Percentiles rank a stretch among this genome's conserved stretches.
Conservation (phyloP, 177 flowering plant species). For the Telopea speciosissima region DNA sequence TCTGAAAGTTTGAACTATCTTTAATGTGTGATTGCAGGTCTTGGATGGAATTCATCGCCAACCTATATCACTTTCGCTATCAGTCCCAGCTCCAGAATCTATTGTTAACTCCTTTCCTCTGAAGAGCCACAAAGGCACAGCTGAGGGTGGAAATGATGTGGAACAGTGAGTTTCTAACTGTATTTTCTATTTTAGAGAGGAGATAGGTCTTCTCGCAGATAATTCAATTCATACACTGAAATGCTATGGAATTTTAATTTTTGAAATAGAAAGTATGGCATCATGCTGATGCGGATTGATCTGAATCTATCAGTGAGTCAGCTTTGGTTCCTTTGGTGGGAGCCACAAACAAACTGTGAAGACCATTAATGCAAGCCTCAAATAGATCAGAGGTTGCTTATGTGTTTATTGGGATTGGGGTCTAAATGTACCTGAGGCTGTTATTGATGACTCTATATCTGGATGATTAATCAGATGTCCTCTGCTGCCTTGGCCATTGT, state of each 20-base stretch:
- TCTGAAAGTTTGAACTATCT: no score
- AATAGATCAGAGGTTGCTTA: not conserved
- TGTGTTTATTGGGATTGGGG: not conserved
- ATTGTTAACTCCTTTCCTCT: constrained; percentile 74
- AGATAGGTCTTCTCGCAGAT: not conserved
- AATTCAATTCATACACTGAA: not conserved
- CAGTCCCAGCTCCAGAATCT: constrained; percentile 71
- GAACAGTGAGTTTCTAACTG: constrained; percentile 53
- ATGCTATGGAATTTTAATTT: not conserved
- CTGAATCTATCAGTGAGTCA: no score
- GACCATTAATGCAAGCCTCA: not conserved
- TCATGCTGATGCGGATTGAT: not conserved
- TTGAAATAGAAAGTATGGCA: not conserved
- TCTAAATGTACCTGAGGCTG: not conserved
- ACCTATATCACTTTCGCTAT: constrained; percentile 55
- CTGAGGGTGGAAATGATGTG: constrained; percentile 32
- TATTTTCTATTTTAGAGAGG: not conserved
- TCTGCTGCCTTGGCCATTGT: not conserved
- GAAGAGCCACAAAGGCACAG: constrained; percentile 38
- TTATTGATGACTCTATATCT: no score
- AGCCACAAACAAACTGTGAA: not conserved
- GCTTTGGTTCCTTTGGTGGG: not conserved
- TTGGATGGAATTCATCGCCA: constrained; percentile 87
- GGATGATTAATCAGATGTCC: not conserved
- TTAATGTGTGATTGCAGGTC: constrained; percentile 36